Percentiles rank a stretch among this genome's conserved stretches.
Conservation (phyloP, 495 filamentous ascomycete genomes). For the Podospora fimiseda region DNA sequence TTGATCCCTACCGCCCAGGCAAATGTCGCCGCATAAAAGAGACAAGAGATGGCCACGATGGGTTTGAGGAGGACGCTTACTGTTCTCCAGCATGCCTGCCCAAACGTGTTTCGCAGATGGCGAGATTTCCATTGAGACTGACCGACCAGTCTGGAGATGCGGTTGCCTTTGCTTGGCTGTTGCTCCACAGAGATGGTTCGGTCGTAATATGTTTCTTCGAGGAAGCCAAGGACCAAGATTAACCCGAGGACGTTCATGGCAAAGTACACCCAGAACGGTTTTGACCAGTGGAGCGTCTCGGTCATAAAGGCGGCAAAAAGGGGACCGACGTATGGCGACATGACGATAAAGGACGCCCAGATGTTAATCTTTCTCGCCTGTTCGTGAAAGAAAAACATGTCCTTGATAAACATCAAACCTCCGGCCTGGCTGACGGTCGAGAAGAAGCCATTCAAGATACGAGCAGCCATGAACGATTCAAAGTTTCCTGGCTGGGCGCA, state of each 20-base stretch:
- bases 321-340: conserved; percentile 56
- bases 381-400: conserved; percentile 62
- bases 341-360: conserved; percentile 42
- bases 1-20: conserved; percentile 60
- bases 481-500: conserved; percentile 49
- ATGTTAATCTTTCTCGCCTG: conserved; percentile 58
- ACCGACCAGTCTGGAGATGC: conserved; percentile 39
- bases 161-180: conserved; percentile 37
- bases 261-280: conserved; percentile 49
- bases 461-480: conserved; percentile 51
- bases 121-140: conserved; percentile 40
- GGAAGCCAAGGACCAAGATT: conserved; percentile 43
- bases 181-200: conserved; percentile 37
- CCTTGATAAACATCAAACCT: conserved; percentile 58
- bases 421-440: conserved; percentile 47
- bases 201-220: conserved; percentile 58
- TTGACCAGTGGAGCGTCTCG: conserved; percentile 43
- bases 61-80: conserved; percentile 45
- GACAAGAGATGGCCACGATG: conserved; percentile 39
- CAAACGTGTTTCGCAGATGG: conserved; percentile 37
- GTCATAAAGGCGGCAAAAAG: conserved; percentile 55
- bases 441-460: conserved; percentile 59
- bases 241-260: conserved; percentile 43
- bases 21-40: conserved; percentile 53
- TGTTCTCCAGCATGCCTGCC: conserved; percentile 40